These are phyloP conservation scores for Russula ochroleuca DNA, from an alignment of 768 basidiomycete genomes.

Conservation along the genomic window DNA sequence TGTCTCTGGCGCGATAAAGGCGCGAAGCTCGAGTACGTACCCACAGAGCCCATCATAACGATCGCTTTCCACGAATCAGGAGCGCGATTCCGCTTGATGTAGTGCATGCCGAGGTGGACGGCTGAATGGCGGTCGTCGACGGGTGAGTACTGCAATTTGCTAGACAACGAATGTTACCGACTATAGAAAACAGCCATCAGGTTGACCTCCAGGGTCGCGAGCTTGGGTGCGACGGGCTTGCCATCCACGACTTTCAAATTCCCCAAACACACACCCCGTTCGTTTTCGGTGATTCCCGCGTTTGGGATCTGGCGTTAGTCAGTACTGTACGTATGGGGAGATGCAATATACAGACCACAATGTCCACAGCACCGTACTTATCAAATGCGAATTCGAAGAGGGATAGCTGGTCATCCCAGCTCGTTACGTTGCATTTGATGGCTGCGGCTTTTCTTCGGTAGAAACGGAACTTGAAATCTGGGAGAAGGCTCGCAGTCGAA, in stretches of 20 bases:
- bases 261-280: conserved; percentile 4
- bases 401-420: conserved; percentile 32
- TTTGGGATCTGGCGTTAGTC: conserved; percentile 26
- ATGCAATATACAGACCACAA: conserved; percentile 32
- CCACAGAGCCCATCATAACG: conserved; percentile 36
- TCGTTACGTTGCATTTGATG: conserved; percentile 28
- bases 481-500: background rate
- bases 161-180: conserved; percentile 16
- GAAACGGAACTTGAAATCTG: background rate
- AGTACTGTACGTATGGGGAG: background rate
- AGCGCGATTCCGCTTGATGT: conserved; percentile 30
- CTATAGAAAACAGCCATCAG: conserved; percentile 34
- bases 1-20: background rate
- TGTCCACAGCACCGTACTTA: conserved; percentile 32
- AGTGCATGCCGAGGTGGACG: conserved; percentile 34
- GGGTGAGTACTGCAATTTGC: background rate
- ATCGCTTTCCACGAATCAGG: conserved; percentile 31
- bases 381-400: conserved; percentile 33
- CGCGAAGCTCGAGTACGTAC: conserved; percentile 23
- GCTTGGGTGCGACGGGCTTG: conserved; percentile 31
- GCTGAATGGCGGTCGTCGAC: conserved; percentile 27
- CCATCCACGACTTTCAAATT: conserved; percentile 26
- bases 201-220: conserved; percentile 34
- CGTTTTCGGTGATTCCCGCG: conserved; percentile 26
- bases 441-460: conserved; percentile 21